These are phyloP conservation scores for Iberis amara DNA, from an alignment of 441 rosid species.

Conservation along the genomic window DNA sequence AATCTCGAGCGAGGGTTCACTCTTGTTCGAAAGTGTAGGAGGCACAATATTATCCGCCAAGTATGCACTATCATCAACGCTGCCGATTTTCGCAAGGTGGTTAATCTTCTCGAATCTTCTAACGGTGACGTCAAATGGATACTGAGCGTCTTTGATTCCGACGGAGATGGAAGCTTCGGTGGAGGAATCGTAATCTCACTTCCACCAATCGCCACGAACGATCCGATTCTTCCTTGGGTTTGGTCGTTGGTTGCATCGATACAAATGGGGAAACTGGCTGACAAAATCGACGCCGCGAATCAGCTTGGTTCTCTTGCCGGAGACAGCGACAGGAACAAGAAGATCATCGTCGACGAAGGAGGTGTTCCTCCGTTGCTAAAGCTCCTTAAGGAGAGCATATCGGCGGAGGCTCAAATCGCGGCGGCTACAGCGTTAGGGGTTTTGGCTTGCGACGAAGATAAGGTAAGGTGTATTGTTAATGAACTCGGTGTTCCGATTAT, in stretches of 20 bases:
- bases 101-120: slow-evolving; percentile 48
- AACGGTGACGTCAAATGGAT: slow-evolving; percentile 61
- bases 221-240: slow-evolving; percentile 61
- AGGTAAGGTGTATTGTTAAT: slow-evolving; percentile 42
- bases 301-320: slow-evolving; percentile 46
- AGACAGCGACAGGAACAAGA: slow-evolving; percentile 57
- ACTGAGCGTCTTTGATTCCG: slow-evolving; percentile 39
- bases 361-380: slow-evolving; percentile 50
- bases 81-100: slow-evolving; percentile 49
- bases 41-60: slow-evolving; percentile 41
- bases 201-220: slow-evolving; percentile 63
- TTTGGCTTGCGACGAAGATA: slow-evolving; percentile 46
- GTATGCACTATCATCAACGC: slow-evolving; percentile 45
- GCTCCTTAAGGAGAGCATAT: slow-evolving; percentile 45
- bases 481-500: slow-evolving; percentile 46
- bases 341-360: slow-evolving; percentile 61
- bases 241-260: slow-evolving; percentile 54
- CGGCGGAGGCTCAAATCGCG: slow-evolving; percentile 47
- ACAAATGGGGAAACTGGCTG: slow-evolving; percentile 43
- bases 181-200: slow-evolving; percentile 48
- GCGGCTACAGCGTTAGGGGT: slow-evolving; percentile 39
- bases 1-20: slow-evolving; percentile 40
- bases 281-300: slow-evolving; percentile 51
- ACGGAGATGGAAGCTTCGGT: slow-evolving; percentile 36
- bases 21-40: slow-evolving; percentile 51